phyloP scores from a whole-genome alignment of 495 filamentous ascomycete genomes.

The Daldinia vernicosa region DNA sequence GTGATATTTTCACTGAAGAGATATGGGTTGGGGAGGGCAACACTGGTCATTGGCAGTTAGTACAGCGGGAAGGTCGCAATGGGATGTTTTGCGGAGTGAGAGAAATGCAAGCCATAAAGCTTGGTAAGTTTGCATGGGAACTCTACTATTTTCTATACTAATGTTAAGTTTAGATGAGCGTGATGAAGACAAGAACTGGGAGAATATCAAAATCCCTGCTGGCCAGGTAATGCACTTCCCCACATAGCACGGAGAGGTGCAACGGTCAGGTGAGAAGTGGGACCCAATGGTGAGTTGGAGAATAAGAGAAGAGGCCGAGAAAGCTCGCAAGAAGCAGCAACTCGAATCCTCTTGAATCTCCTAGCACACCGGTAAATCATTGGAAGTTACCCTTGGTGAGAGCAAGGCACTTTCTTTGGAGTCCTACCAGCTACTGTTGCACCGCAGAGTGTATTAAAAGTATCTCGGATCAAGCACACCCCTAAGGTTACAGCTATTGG shows the following conservation, averaged over 20 bases:
- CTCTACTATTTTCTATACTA: neutral
- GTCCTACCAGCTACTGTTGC: conserved; percentile 20
- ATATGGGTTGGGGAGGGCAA: conserved; percentile 56
- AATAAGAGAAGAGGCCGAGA: conserved; percentile 37
- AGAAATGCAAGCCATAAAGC: conserved; percentile 46
- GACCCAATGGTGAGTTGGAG: conserved; percentile 37
- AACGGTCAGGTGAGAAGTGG: conserved; percentile 41
- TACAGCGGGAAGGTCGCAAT: conserved; percentile 37
- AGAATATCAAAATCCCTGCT: conserved; percentile 45
- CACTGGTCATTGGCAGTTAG: conserved; percentile 37
- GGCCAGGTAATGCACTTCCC: conserved; percentile 42
- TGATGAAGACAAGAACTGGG: conserved; percentile 43
- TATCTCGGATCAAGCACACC: conserved; percentile 19
- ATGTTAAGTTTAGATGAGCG: conserved; percentile 27
- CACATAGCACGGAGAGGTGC: conserved; percentile 40
- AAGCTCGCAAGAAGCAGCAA: conserved; percentile 35
- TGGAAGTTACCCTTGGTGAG: neutral
- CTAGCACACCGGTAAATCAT: conserved; percentile 10
- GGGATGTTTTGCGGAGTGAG: conserved; percentile 49
- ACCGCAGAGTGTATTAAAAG: conserved; percentile 13
- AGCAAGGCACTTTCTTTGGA: conserved; percentile 7
- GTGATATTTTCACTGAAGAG: conserved; percentile 62
- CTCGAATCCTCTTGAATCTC: conserved; percentile 22
- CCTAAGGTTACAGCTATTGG: conserved; percentile 18
- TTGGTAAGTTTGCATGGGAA: conserved; percentile 20